Evolutionary conservation across 2,329 filamentous ascomycete species (phyloP).

Genomic region (Trichoderma atrobrunneum): DNA sequence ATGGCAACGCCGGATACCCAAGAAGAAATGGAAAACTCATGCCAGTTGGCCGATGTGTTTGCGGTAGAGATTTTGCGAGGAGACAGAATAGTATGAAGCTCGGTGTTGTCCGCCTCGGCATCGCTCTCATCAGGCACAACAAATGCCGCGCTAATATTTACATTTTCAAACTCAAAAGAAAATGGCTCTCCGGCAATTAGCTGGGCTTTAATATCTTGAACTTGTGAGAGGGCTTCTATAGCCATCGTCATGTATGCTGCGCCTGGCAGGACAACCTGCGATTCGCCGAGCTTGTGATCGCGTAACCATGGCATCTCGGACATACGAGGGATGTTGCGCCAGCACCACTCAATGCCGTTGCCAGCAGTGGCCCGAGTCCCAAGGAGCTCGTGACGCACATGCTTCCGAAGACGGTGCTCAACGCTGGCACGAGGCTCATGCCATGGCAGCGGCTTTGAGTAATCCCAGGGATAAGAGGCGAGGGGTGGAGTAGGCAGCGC

Average conservation of each 20-base stretch:
- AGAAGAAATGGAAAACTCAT: conserved; percentile 10
- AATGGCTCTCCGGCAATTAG: neutral
- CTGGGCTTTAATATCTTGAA: conserved; percentile 20
- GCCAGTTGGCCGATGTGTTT: neutral
- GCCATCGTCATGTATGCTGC: conserved; percentile 45
- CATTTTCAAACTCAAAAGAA: conserved; percentile 28
- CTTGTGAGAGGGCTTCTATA: conserved; percentile 37
- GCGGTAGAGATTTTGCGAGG: conserved; percentile 7
- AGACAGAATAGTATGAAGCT: neutral
- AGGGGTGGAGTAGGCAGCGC: conserved; percentile 22
- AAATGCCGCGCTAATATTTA: conserved; percentile 32
- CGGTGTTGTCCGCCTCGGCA: neutral
- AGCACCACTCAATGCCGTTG: conserved; percentile 34
- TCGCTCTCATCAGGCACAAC: conserved; percentile 29
- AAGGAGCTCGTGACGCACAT: conserved; percentile 42
- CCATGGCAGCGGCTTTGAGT: conserved; percentile 29
- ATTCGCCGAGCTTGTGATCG: conserved; percentile 53
- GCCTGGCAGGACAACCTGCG: conserved; percentile 44
- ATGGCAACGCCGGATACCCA: neutral
- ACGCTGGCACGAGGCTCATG: conserved; percentile 29
- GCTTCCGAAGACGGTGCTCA: conserved; percentile 36
- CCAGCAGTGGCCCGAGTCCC: conserved; percentile 32
- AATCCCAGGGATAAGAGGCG: conserved; percentile 35
- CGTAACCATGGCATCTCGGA: conserved; percentile 54
- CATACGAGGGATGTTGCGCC: conserved; percentile 47